Base-by-base conservation (phyloP, 2,329 filamentous ascomycete species). In the Xylariaceae sp. region DNA sequence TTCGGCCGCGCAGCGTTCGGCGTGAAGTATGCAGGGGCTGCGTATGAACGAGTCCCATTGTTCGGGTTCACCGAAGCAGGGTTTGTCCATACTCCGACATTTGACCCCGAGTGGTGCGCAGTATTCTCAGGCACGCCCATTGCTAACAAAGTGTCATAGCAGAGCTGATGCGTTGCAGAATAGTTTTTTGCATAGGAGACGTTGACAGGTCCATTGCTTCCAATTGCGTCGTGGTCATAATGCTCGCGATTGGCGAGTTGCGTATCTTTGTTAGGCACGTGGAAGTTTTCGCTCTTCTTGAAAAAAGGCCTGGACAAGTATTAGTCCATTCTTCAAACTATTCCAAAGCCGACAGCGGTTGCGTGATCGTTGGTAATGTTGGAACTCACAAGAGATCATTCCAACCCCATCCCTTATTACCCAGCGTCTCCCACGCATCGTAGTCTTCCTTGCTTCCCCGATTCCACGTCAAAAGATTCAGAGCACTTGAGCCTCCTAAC, bases 401-500 rank as follows among this genome's bases (percentile, higher is more conserved):
- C 79, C 79, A 86, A 1, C 73, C 71, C 83, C 83, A 86, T 2
- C 80, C 82, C 1, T 58, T 50, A 57, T 85, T 86, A 0, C 82
- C 82, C 10, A 86, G 66, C 31, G 71, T 66, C 43, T 75, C 76
- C 82, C 82, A 86, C 0, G 73, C 74, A 64, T 86, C 76, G 42
- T 80, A 78, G 42, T 82, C 79, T 34, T 71, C 70, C 34, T 61
- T 67, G 45, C 69, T 72, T 6, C 73, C 77, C 31, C 76, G 72
- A 48, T 73, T 74, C 71, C 73, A 75, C 44, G 81, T 77, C 77
- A 83, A 79, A 56, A 78, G 80, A 57, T 85, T 84, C 44, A 86
- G 73, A 0, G 79, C 79, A 14, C 76, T 80, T 6, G 83, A 83
- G 6, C 86, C 86, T 16, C 86, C 86, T 0, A 89, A 73, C 0